Evolutionary conservation across 192 early-diverging fungal species (phyloP).

Genomic region (Coemansia sp.): DNA sequence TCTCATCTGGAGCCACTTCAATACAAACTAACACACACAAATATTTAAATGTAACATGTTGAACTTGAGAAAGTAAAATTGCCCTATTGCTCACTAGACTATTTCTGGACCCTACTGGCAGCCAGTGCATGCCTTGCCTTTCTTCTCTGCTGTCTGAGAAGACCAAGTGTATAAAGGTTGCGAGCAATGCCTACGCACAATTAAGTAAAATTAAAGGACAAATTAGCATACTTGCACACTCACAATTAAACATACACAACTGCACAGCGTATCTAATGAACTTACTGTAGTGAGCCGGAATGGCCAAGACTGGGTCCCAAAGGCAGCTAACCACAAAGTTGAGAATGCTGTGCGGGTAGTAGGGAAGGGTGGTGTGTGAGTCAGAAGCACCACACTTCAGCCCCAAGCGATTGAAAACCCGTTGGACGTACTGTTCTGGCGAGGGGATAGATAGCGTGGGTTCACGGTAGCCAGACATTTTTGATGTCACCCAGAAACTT

Average conservation of each 20-base stretch:
- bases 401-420: constrained; percentile 70
- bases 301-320: constrained; percentile 31
- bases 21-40: background rate
- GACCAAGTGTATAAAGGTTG: constrained; percentile 26
- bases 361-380: constrained; percentile 35
- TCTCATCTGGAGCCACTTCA: background rate
- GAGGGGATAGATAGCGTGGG: constrained; percentile 70
- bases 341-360: constrained; percentile 39
- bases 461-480: constrained; percentile 86
- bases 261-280: background rate
- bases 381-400: constrained; percentile 59
- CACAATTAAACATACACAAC: background rate
- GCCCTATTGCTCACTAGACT: background rate
- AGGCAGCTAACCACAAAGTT: constrained; percentile 36
- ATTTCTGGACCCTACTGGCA: background rate
- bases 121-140: constrained; percentile 4
- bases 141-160: constrained; percentile 24
- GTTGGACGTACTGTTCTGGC: constrained; percentile 71
- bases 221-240: background rate
- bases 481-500: constrained; percentile 87
- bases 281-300: constrained; percentile 32
- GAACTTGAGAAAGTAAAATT: background rate
- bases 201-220: background rate
- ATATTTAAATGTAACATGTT: background rate
- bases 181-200: constrained; percentile 18